Evolutionary conservation across 352 stramenopile genomes (phyloP), one percentile per base, ranked within the genome.

Genomic region (Phytophthora multivora): DNA sequence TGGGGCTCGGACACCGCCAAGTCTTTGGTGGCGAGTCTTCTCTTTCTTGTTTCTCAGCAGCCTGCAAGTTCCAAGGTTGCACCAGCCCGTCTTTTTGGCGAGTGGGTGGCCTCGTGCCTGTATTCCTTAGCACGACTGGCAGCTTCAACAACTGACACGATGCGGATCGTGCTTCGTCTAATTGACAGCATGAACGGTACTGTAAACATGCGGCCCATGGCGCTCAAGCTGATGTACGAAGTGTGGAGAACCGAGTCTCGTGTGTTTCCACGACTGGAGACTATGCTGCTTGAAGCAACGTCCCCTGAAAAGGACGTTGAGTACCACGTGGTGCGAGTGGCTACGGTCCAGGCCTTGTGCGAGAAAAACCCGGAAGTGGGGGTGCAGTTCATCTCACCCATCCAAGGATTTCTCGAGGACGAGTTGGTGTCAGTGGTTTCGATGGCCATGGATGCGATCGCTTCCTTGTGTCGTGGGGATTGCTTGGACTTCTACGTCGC

Each of bases 401-500:
- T 94, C 40, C 83, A 94, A 63, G 49, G 5, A 25, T 80, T 66
- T 39, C 54, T 94, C 11, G 80, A 91, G 66, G 60, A 88, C 30
- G 18, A 71, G 10, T 40, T 81, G 28, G 67, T 78, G 28, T 84
- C 79, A 0, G 69, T 91, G 9, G 83, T 75, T 19, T 65, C 72
- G 6, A 89, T 93, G 80, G 83, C 83, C 0, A 63, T 94, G 25
- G 71, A 84, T 30, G 85, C 81, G 4, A 82, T 93, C 33, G 65
- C 70, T 8, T 51, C 72, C 15, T 59, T 94, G 26, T 91, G 83
- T 58, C 46, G 56, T 15, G 75, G 57, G 9, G 83, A 92, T 46
- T 89, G 80, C 31, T 66, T 94, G 43, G 86, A 94, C 62, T 90
- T 90, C 43, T 87, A 86, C 49, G 79, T 85, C 0, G 80, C 72